phyloP scores from a whole-genome alignment of 2,329 filamentous ascomycete genomes.

The Chrysosporium keratinophilum region DNA sequence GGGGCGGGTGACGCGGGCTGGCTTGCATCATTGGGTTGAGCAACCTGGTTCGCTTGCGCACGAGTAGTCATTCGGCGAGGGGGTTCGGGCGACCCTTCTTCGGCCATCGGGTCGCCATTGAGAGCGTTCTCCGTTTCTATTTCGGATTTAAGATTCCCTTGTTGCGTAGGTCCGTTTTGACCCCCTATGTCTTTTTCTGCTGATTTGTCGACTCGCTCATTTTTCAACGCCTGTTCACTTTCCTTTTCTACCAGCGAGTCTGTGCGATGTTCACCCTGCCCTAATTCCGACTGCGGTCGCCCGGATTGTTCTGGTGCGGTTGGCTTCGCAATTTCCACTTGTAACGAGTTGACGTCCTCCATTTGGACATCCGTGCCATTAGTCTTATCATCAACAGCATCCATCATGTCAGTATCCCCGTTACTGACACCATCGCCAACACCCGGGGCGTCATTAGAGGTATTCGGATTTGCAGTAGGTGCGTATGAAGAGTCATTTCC shows the following conservation, averaged over 20 bases:
- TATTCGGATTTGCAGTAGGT: not conserved
- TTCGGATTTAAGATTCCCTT: not conserved
- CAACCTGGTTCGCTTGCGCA: constrained; percentile 32
- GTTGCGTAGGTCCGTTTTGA: not conserved
- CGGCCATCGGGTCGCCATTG: not conserved
- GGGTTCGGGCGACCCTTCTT: constrained; percentile 27
- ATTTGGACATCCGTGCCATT: not conserved
- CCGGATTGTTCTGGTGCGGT: not conserved
- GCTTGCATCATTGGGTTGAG: constrained; percentile 23
- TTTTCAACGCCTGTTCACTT: not conserved
- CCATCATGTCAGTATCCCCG: constrained; percentile 29
- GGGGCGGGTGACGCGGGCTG: constrained; percentile 23
- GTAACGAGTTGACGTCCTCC: not conserved
- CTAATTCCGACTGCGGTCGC: not conserved
- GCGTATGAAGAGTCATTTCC: not conserved
- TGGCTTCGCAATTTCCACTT: not conserved
- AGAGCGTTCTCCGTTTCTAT: constrained; percentile 4
- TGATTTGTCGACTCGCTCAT: not conserved
- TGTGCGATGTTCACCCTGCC: not conserved
- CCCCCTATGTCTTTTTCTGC: not conserved
- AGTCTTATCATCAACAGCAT: constrained; percentile 16
- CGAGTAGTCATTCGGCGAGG: constrained; percentile 40
- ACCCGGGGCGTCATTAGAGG: not conserved
- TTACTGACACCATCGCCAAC: not conserved
- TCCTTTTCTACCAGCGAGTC: not conserved